Evolutionary conservation across 2,329 filamentous ascomycete species (phyloP), one percentile per base, ranked within the genome.

Genomic region (Aspergillus pseudoviridinutans): DNA sequence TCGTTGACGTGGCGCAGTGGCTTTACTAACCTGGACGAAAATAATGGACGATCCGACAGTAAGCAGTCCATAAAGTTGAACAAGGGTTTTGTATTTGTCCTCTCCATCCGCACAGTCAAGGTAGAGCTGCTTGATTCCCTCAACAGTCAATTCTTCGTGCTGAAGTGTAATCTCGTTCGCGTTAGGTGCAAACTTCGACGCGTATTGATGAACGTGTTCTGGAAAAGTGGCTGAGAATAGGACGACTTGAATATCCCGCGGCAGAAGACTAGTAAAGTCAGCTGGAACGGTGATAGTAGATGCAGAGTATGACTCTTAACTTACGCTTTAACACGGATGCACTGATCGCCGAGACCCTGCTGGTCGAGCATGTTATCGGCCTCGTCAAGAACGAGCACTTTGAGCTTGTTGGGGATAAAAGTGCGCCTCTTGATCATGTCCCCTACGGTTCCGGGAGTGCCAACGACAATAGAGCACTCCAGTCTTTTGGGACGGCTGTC

Each of bases 311-410:
- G 24, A 5, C 2, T 55, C 22, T 22, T 20, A n/a, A 78, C 86
- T 68, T 77, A 94, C 91, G 77, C 76, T 80, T 95, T 96, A 66
- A 97, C 91, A 64, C 92, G 87, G 66, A 92, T 84, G 75, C 93
- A 97, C 77, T 99, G 94, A 58, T 97, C 94, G 53, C 94, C 94
- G 55, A 99, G 82, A 53, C 94, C 93, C 76, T 96, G 91, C 76
- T 93, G 89, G 71, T 97, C 94, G 59, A 99, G 80, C 94, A 99
- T 99, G 78, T 97, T 97, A 78, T 99, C 94, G 57, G 94, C 94
- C 79, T 99, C 94, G 69, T 99, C 94, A 54, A 99, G 83, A 56
- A 97, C 93, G 60, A 99, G 83, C 8, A 96, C 84, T 74, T 87
- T 90, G 65, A 99, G 80, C 57, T 86, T 78, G 20, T 82, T 84